These are phyloP conservation scores for Kodamaea leandrae DNA, from an alignment of 805 yeast species.

Conservation along the genomic window DNA sequence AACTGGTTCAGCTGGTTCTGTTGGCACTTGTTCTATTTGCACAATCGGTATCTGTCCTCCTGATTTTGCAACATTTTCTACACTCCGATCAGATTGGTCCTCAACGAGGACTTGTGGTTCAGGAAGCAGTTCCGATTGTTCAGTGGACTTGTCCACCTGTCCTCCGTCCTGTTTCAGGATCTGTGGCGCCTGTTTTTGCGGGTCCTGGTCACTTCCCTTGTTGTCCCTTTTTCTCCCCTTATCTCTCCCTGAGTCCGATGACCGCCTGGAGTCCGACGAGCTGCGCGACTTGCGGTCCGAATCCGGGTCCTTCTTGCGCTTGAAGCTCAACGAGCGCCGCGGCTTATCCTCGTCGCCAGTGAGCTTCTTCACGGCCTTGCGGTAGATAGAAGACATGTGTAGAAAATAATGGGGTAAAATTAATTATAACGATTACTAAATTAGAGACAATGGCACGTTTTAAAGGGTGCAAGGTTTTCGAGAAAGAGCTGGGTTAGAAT, in stretches of 20 bases:
- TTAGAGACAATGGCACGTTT: no score
- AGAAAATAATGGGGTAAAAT: neutral
- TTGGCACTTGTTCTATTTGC: neutral
- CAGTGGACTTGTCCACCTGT: no score
- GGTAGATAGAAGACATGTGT: slow-evolving; percentile 13
- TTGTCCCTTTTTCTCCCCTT: neutral
- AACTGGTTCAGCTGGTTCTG: no score
- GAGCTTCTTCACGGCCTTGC: slow-evolving; percentile 13
- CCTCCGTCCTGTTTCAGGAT: neutral
- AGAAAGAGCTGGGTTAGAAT: no score
- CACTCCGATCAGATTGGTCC: no score
- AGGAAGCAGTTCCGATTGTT: no score
- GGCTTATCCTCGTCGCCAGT: slow-evolving; percentile 7
- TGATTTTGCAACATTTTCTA: no score
- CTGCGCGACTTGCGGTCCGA: neutral
- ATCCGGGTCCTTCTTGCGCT: slow-evolving; percentile 2
- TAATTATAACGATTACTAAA: neutral
- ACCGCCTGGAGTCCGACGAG: slow-evolving; percentile 4
- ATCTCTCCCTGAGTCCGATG: neutral
- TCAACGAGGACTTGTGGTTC: no score
- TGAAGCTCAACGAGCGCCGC: slow-evolving; percentile 10
- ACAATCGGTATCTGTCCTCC: no score
- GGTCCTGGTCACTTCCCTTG: neutral
- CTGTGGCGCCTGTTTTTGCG: neutral
- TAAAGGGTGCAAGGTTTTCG: no score